Percentiles rank a stretch among this genome's conserved stretches.
phyloP scores from a whole-genome alignment of 805 yeast species.

The Saturnispora halmiae region DNA sequence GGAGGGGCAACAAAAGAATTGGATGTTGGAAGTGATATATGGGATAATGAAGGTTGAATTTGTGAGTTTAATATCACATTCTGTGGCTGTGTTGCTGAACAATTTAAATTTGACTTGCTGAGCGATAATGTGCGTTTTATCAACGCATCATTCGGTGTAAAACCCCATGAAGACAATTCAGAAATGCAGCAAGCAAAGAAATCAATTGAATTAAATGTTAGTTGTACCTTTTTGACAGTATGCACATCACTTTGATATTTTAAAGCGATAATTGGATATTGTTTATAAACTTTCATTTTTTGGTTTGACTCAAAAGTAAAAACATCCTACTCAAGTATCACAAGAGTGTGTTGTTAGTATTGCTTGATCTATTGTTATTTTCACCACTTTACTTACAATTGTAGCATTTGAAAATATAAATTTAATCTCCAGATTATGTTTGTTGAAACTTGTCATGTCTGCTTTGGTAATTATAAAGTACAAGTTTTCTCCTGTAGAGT shows the following conservation, averaged over 20 bases:
- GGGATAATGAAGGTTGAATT: background rate
- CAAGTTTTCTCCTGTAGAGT: background rate
- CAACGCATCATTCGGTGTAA: background rate
- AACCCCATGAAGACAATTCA: background rate
- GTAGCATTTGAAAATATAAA: background rate
- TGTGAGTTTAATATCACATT: background rate
- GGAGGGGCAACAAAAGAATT: conserved; percentile 1
- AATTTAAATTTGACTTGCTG: background rate
- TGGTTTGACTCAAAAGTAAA: conserved; percentile 2
- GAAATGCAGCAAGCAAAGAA: background rate
- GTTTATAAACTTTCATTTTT: conserved; percentile 8
- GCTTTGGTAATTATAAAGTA: background rate
- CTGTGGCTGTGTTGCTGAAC: too few relatives aligned
- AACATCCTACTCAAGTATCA: too few relatives aligned
- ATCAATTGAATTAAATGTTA: conserved; percentile 2
- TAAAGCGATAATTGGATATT: conserved; percentile 7
- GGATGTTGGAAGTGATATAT: background rate
- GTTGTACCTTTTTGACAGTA: background rate
- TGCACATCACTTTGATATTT: conserved; percentile 1
- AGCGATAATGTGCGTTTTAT: background rate
- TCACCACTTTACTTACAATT: background rate
- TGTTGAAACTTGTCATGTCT: background rate
- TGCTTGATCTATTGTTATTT: background rate
- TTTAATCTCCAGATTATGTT: background rate
- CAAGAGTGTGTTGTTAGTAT: too few relatives aligned